A percentile compares a stretch with the other conserved stretches of the same genome.
These are phyloP conservation scores for Exsudoporus frostii DNA, from an alignment of 768 basidiomycete species.

Conservation along the genomic window DNA sequence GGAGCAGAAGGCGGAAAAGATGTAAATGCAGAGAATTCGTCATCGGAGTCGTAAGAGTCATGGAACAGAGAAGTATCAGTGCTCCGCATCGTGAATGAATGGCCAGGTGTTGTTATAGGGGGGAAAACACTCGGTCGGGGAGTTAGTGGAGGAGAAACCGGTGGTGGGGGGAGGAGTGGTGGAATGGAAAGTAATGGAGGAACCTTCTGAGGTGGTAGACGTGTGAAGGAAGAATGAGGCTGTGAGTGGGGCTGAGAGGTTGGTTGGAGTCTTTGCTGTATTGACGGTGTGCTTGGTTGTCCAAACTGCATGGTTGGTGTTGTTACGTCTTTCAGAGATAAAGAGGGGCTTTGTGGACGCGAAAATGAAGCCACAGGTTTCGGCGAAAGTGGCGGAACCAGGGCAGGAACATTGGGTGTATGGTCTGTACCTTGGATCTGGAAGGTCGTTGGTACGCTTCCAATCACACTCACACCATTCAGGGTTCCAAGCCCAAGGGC, in stretches of 20 bases:
- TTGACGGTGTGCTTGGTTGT: slow-evolving; percentile 2
- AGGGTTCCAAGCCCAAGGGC: slow-evolving; percentile 1
- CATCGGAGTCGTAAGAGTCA: slow-evolving; percentile 32
- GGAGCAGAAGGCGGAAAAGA: slow-evolving; percentile 26
- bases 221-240: slow-evolving; percentile 16
- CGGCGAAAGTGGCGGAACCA: slow-evolving; percentile 30
- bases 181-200: slow-evolving; percentile 24
- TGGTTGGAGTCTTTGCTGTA: slow-evolving; percentile 15
- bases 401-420: slow-evolving; percentile 9
- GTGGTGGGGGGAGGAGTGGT: slow-evolving; percentile 32
- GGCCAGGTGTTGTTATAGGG: slow-evolving; percentile 3
- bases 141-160: slow-evolving; percentile 31
- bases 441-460: not conserved
- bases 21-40: slow-evolving; percentile 54
- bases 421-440: slow-evolving; percentile 1
- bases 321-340: not conserved
- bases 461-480: not conserved
- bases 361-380: slow-evolving; percentile 24
- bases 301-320: slow-evolving; percentile 1
- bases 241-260: slow-evolving; percentile 19
- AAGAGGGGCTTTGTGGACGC: slow-evolving; percentile 14
- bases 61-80: slow-evolving; percentile 6
- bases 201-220: slow-evolving; percentile 24
- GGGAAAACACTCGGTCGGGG: slow-evolving; percentile 20
- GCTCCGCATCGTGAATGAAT: slow-evolving; percentile 8